These are phyloP conservation scores for Micromonas commoda DNA, from an alignment of 139 green algal species.

Conservation along the genomic window DNA sequence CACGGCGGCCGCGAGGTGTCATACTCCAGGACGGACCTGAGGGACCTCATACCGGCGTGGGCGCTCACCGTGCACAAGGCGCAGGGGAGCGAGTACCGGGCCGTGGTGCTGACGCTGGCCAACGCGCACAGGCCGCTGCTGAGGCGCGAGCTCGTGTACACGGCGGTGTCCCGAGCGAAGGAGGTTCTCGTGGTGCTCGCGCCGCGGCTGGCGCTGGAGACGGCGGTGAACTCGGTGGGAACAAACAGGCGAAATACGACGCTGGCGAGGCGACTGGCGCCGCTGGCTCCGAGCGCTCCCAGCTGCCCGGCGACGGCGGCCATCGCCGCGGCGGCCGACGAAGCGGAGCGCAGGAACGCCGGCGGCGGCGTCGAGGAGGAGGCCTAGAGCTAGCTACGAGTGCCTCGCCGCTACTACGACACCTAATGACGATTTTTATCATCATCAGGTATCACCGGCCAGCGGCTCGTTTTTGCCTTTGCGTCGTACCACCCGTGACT, in stretches of 20 bases:
- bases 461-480: too few relatives aligned
- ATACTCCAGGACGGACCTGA: slow-evolving; percentile 39
- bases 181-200: slow-evolving; percentile 36
- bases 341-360: neutral
- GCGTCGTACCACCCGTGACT: too few relatives aligned
- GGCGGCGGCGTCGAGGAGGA: too few relatives aligned
- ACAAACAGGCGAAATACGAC: slow-evolving; percentile 27
- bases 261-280: slow-evolving; percentile 28
- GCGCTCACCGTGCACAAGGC: slow-evolving; percentile 83
- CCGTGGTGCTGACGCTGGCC: slow-evolving; percentile 62
- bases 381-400: too few relatives aligned
- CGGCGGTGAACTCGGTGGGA: slow-evolving; percentile 21
- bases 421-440: too few relatives aligned
- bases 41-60: slow-evolving; percentile 52
- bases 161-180: slow-evolving; percentile 39
- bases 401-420: too few relatives aligned
- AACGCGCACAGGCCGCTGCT: slow-evolving; percentile 44
- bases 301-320: neutral
- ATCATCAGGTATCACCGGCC: too few relatives aligned
- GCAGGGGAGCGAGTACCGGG: slow-evolving; percentile 70
- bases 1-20: neutral
- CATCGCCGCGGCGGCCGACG: neutral
- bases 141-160: slow-evolving; percentile 70
- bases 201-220: neutral
- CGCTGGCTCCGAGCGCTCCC: neutral